Evolutionary conservation across 306 rosid species (phyloP), one percentile per base, ranked within the genome.

Genomic region (Mimosa bimucronata): DNA sequence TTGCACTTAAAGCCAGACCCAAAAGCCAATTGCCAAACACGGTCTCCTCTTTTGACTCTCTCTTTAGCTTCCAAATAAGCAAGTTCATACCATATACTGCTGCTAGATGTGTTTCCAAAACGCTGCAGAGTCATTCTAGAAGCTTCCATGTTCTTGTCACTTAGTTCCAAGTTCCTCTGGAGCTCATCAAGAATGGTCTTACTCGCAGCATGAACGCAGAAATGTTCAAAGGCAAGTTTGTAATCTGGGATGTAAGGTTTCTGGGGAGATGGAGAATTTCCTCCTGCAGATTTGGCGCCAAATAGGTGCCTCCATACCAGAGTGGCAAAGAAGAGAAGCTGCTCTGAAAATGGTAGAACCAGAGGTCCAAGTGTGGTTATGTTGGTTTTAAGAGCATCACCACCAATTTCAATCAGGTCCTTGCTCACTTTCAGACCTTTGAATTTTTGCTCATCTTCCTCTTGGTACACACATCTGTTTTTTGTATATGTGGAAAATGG

Each of bases 1-100:
- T 95, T 95, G 74, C 99, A 93, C 89, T 95, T 95, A 82, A 95
- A 95, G 1, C 99, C 99, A 7, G 99, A 95, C 23, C 99, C 99
- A 73, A 93, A 95, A 4, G 97, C 97, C 66, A 95, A 81, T 81
- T 91, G 97, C 99, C 99, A 95, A 85, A 95, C 85, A 40, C 98
- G 88, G 85, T 95, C 98, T 1, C 98, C 99, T 46, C 89, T 82
- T 70, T 79, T 88, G 26, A 95, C 97, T n/a, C 84, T 86, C 73
- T 90, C 99, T 42, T 90, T 93, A 0, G 98, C 98, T 73, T 95
- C 99, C 88, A 95, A 86, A 83, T 95, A 93, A 48, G 99, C 96
- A 65, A 95, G 64, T 73, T 95, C 94, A 73, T 95, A 95, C 99
- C 99, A 95, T 15, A 95, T 93, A 80, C 98, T 92, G 83, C 98